Percentiles rank a stretch among this genome's conserved stretches.
These are phyloP conservation scores for Sisymbrium irio DNA, from an alignment of 345 rosid species.

Conservation along the genomic window DNA sequence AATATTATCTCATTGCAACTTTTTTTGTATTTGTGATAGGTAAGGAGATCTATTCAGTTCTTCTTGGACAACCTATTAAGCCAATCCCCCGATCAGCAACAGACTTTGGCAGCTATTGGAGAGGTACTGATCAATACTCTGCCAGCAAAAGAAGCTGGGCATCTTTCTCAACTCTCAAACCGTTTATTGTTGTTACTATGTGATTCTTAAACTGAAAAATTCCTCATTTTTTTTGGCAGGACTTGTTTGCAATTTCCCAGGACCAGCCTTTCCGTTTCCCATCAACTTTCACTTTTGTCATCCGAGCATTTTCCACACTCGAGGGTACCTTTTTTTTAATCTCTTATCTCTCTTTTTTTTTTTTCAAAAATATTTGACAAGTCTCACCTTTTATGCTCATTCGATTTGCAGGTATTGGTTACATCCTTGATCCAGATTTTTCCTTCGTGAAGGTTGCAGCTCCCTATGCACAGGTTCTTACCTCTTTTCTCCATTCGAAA, in stretches of 20 bases:
- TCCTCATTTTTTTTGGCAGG: slow-evolving; percentile 46
- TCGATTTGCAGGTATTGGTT: slow-evolving; percentile 70
- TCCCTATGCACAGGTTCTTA: slow-evolving; percentile 83
- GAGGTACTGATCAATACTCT: slow-evolving; percentile 51
- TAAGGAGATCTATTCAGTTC: slow-evolving; percentile 92
- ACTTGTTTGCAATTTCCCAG: slow-evolving; percentile 87
- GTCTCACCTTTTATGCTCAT: background rate
- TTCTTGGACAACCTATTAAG: slow-evolving; percentile 78
- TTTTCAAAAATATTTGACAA: background rate
- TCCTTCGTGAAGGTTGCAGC: slow-evolving; percentile 86
- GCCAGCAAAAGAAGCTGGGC: slow-evolving; percentile 4
- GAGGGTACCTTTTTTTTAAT: slow-evolving; percentile 52
- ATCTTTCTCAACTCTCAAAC: background rate
- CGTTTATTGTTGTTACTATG: slow-evolving; percentile 3
- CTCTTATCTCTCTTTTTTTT: slow-evolving; percentile 16
- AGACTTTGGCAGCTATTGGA: slow-evolving; percentile 84
- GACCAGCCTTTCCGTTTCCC: slow-evolving; percentile 97
- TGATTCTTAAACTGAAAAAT: background rate
- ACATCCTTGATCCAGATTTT: slow-evolving; percentile 77
- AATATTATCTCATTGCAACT: background rate
- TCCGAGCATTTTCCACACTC: slow-evolving; percentile 90
- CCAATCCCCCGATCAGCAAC: slow-evolving; percentile 84
- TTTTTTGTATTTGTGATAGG: slow-evolving; percentile 42
- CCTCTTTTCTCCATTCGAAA: background rate
- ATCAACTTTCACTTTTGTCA: slow-evolving; percentile 80